Evolutionary conservation across 306 rosid genomes (phyloP), one percentile per base, ranked within the genome.

Genomic region (Spatholobus suberectus): DNA sequence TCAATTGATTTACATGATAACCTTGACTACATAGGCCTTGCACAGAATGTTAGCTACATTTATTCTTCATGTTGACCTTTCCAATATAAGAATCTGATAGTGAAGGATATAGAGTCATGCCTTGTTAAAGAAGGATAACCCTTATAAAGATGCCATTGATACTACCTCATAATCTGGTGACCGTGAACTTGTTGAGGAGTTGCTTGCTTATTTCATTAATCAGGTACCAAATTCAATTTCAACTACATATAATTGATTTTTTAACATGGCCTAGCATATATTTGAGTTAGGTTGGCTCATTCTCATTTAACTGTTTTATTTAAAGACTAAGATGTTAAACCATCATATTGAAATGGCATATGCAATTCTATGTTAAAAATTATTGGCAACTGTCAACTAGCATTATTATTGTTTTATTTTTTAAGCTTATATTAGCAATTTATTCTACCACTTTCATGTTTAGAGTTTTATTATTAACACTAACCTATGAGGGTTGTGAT

Each of bases 141-240:
- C 94, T 80, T 94, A 96, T 98, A 96, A 92, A 87, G 99, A 96
- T 87, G 96, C 97, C 82, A 96, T 96, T 98, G 99, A 96, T 90
- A 96, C 99, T n/a, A 97, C 98, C 38, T 96, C 99, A 0, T 98
- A 96, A 79, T 96, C 99, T 52, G 98, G 99, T 78, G 99, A 94
- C 68, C 99, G 98, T 11, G 97, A 94, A 92, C 97, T 96, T 78
- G 98, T 98, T 0, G 99, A 96, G 85, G 98, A 96, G 88, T 89
- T 96, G 87, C 98, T 96, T 27, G 93, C 92, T 70, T 96, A 92
- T 83, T 96, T 96, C 87, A 96, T 96, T 85, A 97, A 96, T 82
- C 89, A 96, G 97, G 99, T 94, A 82, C 44, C 40, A 46, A 73
- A 57, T 73, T 74, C 58, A 66, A 40, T 62, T 54, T 44, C 79